Evolutionary conservation across 202 grass and related monocot genomes (phyloP).

Genomic region (Setaria italica): DNA sequence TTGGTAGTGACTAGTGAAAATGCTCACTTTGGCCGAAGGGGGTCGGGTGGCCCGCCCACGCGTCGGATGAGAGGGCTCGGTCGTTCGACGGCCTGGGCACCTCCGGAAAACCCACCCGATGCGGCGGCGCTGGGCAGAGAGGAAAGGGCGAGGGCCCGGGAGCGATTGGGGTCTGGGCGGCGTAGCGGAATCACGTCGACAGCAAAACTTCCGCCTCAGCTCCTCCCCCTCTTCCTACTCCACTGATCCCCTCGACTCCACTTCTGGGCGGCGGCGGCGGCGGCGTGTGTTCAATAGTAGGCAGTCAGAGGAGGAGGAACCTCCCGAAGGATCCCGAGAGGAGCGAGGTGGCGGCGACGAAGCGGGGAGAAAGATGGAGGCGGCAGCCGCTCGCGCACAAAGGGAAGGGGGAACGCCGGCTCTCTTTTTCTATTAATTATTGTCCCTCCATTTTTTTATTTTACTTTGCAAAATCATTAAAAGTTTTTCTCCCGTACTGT

Average conservation of each 20-base stretch:
- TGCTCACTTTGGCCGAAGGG: background rate
- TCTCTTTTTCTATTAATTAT: background rate
- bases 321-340: background rate
- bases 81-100: background rate
- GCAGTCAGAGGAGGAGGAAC: background rate
- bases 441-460: background rate
- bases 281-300: background rate
- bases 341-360: background rate
- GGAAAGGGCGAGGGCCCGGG: background rate
- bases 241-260: background rate
- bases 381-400: constrained; percentile 1
- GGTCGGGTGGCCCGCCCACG: background rate
- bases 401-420: background rate
- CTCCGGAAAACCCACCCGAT: background rate
- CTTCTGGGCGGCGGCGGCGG: background rate
- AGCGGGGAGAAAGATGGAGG: background rate
- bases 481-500: background rate
- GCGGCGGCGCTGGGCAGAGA: background rate
- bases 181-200: background rate
- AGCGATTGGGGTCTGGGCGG: background rate
- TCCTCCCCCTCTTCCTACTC: background rate
- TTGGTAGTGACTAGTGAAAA: too few species aligned
- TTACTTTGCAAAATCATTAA: background rate
- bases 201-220: background rate
- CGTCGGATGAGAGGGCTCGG: background rate